Conservation (phyloP, 768 basidiomycete species). For the Amanita rubescens region DNA sequence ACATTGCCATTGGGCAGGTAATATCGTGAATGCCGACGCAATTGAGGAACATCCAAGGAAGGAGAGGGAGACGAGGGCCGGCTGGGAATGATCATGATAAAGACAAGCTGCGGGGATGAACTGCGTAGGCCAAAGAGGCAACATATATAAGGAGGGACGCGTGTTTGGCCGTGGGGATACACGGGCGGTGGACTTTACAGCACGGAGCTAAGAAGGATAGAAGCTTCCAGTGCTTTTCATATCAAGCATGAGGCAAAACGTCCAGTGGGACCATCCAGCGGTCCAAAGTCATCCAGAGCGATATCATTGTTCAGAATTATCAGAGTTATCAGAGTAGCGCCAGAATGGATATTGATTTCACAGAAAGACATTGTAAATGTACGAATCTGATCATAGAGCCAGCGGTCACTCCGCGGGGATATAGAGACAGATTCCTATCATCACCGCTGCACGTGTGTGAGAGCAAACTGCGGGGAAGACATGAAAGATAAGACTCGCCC, state of each 20-base stretch:
- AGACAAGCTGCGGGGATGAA: background rate
- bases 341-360: background rate
- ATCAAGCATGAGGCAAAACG: background rate
- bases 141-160: too few species aligned
- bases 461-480: background rate
- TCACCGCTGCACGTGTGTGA: background rate
- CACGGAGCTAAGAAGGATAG: background rate
- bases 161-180: background rate
- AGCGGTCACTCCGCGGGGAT: background rate
- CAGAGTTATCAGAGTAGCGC: background rate
- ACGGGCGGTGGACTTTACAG: background rate
- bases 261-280: background rate
- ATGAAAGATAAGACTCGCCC: background rate
- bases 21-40: slow-evolving; percentile 6
- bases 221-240: background rate
- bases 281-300: background rate
- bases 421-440: background rate
- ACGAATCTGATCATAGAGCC: background rate
- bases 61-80: background rate
- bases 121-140: background rate
- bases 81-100: too few species aligned
- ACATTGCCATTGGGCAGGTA: slow-evolving; percentile 6
- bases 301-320: background rate
- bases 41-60: background rate
- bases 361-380: background rate